A percentile compares a stretch with the other conserved stretches of the same genome.
phyloP scores from a whole-genome alignment of 768 basidiomycete genomes.

The Rhodotorula babjevae region DNA sequence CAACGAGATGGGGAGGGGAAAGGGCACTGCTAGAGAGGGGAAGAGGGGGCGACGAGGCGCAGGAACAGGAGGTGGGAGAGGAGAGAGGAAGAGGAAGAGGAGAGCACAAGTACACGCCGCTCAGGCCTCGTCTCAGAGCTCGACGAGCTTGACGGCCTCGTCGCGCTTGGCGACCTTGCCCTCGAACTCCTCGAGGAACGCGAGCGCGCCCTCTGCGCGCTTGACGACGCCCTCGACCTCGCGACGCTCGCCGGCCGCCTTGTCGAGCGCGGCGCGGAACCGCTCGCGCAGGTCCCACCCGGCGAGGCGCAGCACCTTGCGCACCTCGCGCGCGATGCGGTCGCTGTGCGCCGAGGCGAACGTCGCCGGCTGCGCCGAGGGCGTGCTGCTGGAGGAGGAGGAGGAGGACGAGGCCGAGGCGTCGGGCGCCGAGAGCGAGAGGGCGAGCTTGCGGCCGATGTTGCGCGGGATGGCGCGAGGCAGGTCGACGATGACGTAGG shows the following conservation, averaged over 20 bases:
- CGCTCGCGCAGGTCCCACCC: conserved; percentile 83
- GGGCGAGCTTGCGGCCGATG: conserved; percentile 74
- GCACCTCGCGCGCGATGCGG: conserved; percentile 73
- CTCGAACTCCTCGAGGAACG: conserved; percentile 57
- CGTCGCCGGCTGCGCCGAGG: not conserved
- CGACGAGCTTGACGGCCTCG: not conserved
- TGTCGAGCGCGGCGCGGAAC: conserved; percentile 75
- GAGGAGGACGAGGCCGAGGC: not conserved
- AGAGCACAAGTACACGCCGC: not conserved
- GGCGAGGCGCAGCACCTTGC: conserved; percentile 85
- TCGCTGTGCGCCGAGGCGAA: conserved; percentile 53
- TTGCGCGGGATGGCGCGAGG: conserved; percentile 83
- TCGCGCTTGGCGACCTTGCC: conserved; percentile 13
- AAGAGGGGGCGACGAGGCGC: too few relatives aligned
- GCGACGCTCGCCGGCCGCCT: conserved; percentile 63
- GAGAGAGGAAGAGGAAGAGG: not conserved
- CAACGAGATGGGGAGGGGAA: not conserved
- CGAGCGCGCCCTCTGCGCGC: conserved; percentile 69
- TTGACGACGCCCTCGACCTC: conserved; percentile 53
- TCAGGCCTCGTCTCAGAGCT: not conserved
- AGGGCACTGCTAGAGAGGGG: not conserved
- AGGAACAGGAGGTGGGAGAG: too few relatives aligned
- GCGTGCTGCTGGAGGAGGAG: not conserved
- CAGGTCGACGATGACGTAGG: conserved; percentile 79
- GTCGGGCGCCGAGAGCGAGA: conserved; percentile 51